Percentiles rank a stretch among this genome's conserved stretches.
These are phyloP conservation scores for Buddleja alternifolia DNA, from an alignment of 257 asterid genomes.

Conservation along the genomic window DNA sequence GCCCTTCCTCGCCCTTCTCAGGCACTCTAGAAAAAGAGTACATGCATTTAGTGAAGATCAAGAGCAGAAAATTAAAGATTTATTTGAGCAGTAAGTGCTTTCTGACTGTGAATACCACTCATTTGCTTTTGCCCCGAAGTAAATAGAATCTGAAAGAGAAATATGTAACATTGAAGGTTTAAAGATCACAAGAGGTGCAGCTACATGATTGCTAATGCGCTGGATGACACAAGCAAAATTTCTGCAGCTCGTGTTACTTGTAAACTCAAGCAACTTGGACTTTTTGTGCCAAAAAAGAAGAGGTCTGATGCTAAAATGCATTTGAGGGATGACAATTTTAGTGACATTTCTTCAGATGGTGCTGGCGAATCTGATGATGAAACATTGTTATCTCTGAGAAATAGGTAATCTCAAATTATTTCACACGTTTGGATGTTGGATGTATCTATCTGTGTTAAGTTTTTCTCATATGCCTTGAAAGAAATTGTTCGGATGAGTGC, in stretches of 20 bases:
- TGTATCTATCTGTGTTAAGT: conserved; percentile 24
- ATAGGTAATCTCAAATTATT: conserved; percentile 50
- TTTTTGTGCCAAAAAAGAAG: conserved; percentile 57
- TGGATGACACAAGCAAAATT: conserved; percentile 66
- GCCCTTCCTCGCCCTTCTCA: conserved; percentile 35
- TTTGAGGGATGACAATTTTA: conserved; percentile 55
- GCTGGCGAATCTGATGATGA: conserved; percentile 68
- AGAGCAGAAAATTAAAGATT: conserved; percentile 77
- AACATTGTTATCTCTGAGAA: conserved; percentile 56
- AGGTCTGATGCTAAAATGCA: conserved; percentile 46
- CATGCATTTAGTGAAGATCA: conserved; percentile 71
- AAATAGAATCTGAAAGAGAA: conserved; percentile 29
- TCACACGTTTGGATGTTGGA: conserved; percentile 10
- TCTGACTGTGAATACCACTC: conserved; percentile 23
- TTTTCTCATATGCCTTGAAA: conserved; percentile 10
- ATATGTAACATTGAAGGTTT: conserved; percentile 56
- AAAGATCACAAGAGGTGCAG: conserved; percentile 87
- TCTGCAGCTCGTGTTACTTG: conserved; percentile 74
- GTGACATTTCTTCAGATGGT: conserved; percentile 44
- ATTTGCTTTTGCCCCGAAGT: conserved; percentile 11
- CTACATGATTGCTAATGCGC: conserved; percentile 82
- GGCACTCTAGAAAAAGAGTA: conserved; percentile 81
- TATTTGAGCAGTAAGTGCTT: conserved; percentile 82
- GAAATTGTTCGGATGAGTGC: conserved; percentile 3
- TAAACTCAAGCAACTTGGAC: conserved; percentile 93